Conservation (phyloP, 163 green algal genomes). For the Smithsoniella earleae region DNA sequence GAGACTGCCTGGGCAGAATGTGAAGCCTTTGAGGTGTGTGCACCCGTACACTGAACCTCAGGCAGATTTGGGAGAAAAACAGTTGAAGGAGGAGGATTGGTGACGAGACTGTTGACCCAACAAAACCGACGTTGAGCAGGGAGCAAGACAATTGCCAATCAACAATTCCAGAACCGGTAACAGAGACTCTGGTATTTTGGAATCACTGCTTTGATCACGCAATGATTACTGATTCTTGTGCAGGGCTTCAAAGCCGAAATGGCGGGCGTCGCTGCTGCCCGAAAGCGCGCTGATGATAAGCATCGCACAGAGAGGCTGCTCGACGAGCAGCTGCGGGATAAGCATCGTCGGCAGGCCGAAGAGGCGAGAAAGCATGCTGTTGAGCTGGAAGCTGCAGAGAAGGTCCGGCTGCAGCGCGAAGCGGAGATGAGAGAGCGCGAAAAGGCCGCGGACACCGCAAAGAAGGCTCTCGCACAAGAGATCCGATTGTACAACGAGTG, state of each 20-base stretch:
- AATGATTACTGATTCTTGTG: no score
- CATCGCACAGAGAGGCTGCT: constrained; percentile 8
- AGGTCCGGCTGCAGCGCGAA: not conserved
- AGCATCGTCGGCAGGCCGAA: not conserved
- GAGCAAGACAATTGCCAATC: no score
- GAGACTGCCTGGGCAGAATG: constrained; percentile 24
- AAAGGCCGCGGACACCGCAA: not conserved
- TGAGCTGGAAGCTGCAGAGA: constrained; percentile 5
- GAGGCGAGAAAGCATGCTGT: not conserved
- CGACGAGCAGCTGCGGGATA: constrained; percentile 15
- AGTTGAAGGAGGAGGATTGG: no score
- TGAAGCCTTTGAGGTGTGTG: constrained; percentile 28
- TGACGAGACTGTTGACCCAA: no score
- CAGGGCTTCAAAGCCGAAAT: constrained; percentile 26
- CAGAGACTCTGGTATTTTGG: no score
- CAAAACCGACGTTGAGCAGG: no score
- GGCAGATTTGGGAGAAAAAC: no score
- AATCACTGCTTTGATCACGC: no score
- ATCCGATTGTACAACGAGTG: constrained; percentile 30
- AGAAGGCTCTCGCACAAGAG: not conserved
- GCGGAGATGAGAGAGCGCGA: not conserved
- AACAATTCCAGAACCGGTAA: no score
- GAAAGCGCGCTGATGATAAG: constrained; percentile 29
- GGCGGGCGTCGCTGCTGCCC: constrained; percentile 11
- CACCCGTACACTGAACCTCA: no score